Conservation (phyloP, 345 rosid genomes). For the Eucalyptus albens region DNA sequence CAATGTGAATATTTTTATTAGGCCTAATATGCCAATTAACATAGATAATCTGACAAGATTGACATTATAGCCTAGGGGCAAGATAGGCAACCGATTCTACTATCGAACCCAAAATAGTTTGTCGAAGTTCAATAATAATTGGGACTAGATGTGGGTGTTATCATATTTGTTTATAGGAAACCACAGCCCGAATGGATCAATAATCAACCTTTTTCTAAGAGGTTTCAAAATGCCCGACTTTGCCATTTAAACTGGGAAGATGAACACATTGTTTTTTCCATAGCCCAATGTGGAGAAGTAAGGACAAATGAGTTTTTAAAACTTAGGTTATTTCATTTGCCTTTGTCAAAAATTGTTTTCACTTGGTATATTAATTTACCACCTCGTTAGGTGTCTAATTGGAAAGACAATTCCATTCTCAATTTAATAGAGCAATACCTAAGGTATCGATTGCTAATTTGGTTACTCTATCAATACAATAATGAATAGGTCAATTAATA, state of each 20-base stretch:
- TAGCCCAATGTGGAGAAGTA: neutral
- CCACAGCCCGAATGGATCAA: neutral
- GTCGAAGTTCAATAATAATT: neutral
- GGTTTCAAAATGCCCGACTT: neutral
- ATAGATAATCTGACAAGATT: neutral
- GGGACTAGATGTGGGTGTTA: neutral
- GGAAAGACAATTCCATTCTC: too few relatives aligned
- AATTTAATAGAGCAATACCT: too few relatives aligned
- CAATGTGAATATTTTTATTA: neutral
- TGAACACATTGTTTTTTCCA: neutral
- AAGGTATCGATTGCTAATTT: too few relatives aligned
- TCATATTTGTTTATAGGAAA: too few relatives aligned
- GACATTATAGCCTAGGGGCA: neutral
- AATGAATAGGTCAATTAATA: too few relatives aligned
- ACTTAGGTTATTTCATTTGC: neutral
- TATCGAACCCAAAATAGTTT: neutral
- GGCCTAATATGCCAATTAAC: neutral
- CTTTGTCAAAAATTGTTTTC: too few relatives aligned
- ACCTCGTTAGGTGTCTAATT: too few relatives aligned
- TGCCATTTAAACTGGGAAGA: neutral
- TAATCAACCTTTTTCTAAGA: neutral
- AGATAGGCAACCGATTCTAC: neutral
- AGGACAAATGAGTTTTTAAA: neutral
- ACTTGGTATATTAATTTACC: too few relatives aligned
- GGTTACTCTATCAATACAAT: too few relatives aligned